phyloP scores from a whole-genome alignment of 2,329 filamentous ascomycete genomes.

The Stachybotrys echinatus region DNA sequence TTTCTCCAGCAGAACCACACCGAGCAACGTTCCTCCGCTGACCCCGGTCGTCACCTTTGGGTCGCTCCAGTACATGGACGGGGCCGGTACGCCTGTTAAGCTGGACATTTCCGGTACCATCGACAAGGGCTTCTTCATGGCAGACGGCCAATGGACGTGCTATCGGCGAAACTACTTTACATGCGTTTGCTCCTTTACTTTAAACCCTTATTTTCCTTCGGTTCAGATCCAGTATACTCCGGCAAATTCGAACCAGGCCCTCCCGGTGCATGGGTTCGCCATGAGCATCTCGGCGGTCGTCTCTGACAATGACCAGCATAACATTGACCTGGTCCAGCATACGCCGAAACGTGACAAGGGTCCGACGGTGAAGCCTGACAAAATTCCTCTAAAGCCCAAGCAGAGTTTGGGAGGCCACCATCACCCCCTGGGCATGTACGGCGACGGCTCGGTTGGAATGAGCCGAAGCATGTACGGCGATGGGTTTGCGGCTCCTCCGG shows the following conservation, averaged over 20 bases:
- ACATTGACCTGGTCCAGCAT: conserved; percentile 81
- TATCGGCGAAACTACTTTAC: conserved; percentile 90
- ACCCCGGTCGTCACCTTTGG: conserved; percentile 46
- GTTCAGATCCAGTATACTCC: conserved; percentile 42
- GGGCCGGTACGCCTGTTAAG: conserved; percentile 45
- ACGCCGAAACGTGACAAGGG: conserved; percentile 90
- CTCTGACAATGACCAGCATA: conserved; percentile 68
- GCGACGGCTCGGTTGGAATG: conserved; percentile 21
- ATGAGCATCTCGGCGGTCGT: conserved; percentile 83
- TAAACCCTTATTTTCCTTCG: conserved; percentile 52
- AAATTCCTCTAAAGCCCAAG: conserved; percentile 63
- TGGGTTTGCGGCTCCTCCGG: conserved; percentile 24
- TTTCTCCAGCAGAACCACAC: conserved; percentile 24
- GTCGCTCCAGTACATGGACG: conserved; percentile 56
- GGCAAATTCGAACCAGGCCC: conserved; percentile 46
- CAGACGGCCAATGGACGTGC: conserved; percentile 83
- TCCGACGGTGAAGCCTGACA: conserved; percentile 68
- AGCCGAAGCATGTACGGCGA: conserved; percentile 35
- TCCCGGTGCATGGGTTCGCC: conserved; percentile 67
- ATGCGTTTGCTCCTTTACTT: conserved; percentile 71
- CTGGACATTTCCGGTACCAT: conserved; percentile 74
- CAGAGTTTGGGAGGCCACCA: conserved; percentile 47
- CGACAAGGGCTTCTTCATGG: conserved; percentile 83
- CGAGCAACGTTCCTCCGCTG: conserved; percentile 47
- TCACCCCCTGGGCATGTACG: conserved; percentile 41